Base-by-base conservation (phyloP, 2,329 filamentous ascomycete species). In the Alternaria brassicae region DNA sequence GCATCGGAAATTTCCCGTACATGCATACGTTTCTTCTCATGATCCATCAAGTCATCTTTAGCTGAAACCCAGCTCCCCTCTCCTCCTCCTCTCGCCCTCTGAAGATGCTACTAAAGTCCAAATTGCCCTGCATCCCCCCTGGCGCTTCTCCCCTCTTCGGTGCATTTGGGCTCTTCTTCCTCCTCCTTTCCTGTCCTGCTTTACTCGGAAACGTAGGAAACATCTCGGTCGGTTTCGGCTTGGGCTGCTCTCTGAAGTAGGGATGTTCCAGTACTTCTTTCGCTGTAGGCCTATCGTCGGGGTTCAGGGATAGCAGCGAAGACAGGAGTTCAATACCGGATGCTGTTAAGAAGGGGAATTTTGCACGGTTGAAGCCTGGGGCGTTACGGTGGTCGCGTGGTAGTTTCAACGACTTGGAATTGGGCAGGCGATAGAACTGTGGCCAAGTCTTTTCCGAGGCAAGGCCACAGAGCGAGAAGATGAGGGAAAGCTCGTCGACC, bases 181-280 rank as follows among this genome's bases (percentile, higher is more conserved):
- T 83, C 68, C 93, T 83, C 72, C 89, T 90, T 82, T 99, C 95
- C 82, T 95, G 91, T 1, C 93, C 92, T 0, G 95, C 95, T 78
- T 96, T 97, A 70, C 91, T 95, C 0, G 95, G 95, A 76, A 98
- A 99, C 0, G 95, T 98, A 2, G 95, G 95, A 74, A 99, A 98
- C 89, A 99, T 90, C 70, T 90, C 90, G 74, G 92, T 90, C 7
- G 90, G 88, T 80, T 98, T 98, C 1, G 93, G 92, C 61, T 91
- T 91, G 1, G 95, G 95, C 68, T 96, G 90, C 79, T 98, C 93
- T 17, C 78, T 83, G 78, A 99, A 99, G 77, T 96, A 99, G 34
- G 88, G 83, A 77, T 97, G 92, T 47, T 84, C 81, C 34, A 98
- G 83, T 75, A 96, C 88, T 60, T 93, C 86, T 49, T 82, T 82